phyloP scores from a whole-genome alignment of 257 asterid genomes.

The Echium plantagineum region DNA sequence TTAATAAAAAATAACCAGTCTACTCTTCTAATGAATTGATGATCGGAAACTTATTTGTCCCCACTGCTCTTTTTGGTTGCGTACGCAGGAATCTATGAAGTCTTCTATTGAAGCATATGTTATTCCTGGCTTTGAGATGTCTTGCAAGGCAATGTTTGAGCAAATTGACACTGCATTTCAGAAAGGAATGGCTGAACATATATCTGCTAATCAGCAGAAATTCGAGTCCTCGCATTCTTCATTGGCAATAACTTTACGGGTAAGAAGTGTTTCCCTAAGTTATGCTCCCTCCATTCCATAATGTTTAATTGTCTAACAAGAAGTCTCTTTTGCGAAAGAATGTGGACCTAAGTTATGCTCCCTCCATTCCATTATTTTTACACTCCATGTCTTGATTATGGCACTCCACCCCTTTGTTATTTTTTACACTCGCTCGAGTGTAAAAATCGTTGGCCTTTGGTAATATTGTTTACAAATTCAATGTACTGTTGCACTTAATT shows the following conservation, averaged over 20 bases:
- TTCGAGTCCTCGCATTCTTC: constrained; percentile 78
- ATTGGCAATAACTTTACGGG: constrained; percentile 71
- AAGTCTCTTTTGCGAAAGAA: too few relatives aligned
- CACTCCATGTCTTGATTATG: too few relatives aligned
- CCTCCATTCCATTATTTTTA: too few relatives aligned
- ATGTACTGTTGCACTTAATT: too few relatives aligned
- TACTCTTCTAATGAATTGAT: background rate
- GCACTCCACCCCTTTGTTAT: too few relatives aligned
- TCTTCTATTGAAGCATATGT: constrained; percentile 71
- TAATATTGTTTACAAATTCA: too few relatives aligned
- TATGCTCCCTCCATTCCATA: too few relatives aligned
- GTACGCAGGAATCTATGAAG: constrained; percentile 73
- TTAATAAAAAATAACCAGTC: background rate
- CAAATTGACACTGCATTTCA: constrained; percentile 83
- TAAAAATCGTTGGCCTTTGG: too few relatives aligned
- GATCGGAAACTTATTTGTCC: background rate
- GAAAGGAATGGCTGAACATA: constrained; percentile 82
- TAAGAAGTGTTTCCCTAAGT: constrained; percentile 12
- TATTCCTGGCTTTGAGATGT: constrained; percentile 84
- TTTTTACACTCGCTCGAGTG: too few relatives aligned
- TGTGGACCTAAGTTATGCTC: too few relatives aligned
- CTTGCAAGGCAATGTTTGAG: constrained; percentile 91
- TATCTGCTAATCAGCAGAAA: constrained; percentile 62
- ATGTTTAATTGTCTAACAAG: too few relatives aligned
- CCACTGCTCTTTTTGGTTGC: background rate